Evolutionary conservation across 2,329 filamentous ascomycete species (phyloP).

Genomic region (Ophiocordyceps camponoti-leonardi): DNA sequence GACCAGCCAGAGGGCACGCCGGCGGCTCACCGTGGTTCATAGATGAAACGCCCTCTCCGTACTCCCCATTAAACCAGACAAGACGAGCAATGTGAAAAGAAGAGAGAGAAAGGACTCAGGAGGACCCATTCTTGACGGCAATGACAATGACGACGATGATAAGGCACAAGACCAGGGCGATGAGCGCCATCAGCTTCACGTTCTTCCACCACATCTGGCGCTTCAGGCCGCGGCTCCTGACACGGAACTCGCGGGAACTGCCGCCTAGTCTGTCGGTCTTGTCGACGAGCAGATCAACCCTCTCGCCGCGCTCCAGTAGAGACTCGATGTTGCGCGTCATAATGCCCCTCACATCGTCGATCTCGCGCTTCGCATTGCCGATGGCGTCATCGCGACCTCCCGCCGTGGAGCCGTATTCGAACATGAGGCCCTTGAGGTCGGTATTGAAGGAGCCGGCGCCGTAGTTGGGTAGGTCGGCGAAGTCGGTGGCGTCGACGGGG

Average conservation of each 20-base stretch:
- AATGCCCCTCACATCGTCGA: conserved; percentile 80
- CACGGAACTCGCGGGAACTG: conserved; percentile 76
- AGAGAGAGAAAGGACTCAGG: background rate
- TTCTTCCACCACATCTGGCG: conserved; percentile 99
- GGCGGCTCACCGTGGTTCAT: background rate
- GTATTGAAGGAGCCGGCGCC: conserved; percentile 78
- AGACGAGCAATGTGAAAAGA: background rate
- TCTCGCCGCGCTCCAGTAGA: conserved; percentile 74
- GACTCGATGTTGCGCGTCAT: conserved; percentile 95
- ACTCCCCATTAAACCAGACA: background rate
- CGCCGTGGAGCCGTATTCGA: conserved; percentile 66
- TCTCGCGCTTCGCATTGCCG: conserved; percentile 68
- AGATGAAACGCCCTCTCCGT: background rate
- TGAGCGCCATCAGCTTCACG: conserved; percentile 75
- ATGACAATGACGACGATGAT: conserved; percentile 39
- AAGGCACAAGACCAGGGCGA: conserved; percentile 48
- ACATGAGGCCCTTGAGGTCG: conserved; percentile 59
- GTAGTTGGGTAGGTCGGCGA: conserved; percentile 66
- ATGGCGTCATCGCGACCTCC: conserved; percentile 68
- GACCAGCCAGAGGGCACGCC: background rate
- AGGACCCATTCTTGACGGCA: conserved; percentile 26
- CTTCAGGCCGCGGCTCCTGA: conserved; percentile 71
- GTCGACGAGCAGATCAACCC: conserved; percentile 85
- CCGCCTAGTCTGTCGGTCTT: conserved; percentile 89
- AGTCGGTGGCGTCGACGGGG: conserved; percentile 45